Base-by-base conservation (phyloP, 352 stramenopile species). In the Phytophthora vignae region DNA sequence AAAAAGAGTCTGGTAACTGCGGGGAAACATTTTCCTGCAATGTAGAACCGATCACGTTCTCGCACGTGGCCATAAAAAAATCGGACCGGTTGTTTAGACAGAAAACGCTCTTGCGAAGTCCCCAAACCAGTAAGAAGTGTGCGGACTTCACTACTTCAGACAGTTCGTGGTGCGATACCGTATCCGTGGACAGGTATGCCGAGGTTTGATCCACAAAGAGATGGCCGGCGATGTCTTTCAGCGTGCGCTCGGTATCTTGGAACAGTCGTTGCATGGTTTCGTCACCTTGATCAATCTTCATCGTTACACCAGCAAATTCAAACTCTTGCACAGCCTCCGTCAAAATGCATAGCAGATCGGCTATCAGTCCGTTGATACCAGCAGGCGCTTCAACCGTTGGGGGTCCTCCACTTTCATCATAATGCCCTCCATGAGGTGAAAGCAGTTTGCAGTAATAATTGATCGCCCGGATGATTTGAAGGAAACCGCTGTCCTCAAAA, bases 401-500 rank as follows among this genome's bases (percentile, higher is more conserved):
- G 33, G 15, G 1, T 3, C 36, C 27, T 15, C 15, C 17, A 36
- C 29, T n/a, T 54, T 50, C 42, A 50, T 22, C 49, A 22, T 50
- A 6, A 8, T 15, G 31, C 11, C 42, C n/a, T 62, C 11, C 4
- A 36, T 42, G 17, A 46, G 27, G 9, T 11, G 60, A 60, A 56
- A 74, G 53, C n/a, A 56, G n/a, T 17, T 10, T 19, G 17, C 67
- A 78, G 25, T 67, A 79, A 57, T 70, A 58, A 21, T 36, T 69
- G 3, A 82, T 68, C 31, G 74, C 77, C 58, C 50, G 55, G 12
- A 86, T 55, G 67, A 84, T 69, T 25, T 76, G 67, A 7, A 84
- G 44, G 19, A 90, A 36, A n/a, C 83, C 79, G 4, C 70, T 22
- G 36, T 89, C 78, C 11, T 76, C 60, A 64, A 92, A 91, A 62